Base-by-base conservation (phyloP, 2,329 filamentous ascomycete genomes). In the Hymenoscyphus occultus region DNA sequence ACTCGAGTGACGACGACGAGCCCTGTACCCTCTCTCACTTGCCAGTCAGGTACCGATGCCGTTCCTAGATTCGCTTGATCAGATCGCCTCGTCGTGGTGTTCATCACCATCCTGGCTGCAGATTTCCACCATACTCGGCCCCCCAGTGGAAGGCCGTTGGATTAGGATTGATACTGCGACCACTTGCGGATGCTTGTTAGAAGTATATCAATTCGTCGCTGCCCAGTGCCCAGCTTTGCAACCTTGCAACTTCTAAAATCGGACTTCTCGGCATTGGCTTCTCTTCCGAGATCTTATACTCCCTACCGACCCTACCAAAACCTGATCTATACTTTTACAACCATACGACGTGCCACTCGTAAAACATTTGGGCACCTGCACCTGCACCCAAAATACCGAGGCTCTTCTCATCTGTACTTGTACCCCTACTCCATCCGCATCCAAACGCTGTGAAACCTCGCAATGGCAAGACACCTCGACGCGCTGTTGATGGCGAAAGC, bases 71-170 rank as follows among this genome's bases (percentile, higher is more conserved):
- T 54, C 9, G 35, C 6, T 28, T 54, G 14, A 22, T 19, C 19
- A 12, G 48, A 54, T 54, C 48, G 48, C 48, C 48, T 28, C 19
- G 5, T 12, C 19, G 12, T 9, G 7, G 7, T 22, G 5, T 19
- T 54, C 48, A 54, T 54, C 48, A 54, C 48, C 48, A 54, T 54
- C 48, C 48, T 54, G 48, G 48, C 48, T 22, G 48, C 48, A 54
- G 48, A 54, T 54, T 54, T 54, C 13, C 48, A 13, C 19, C 48
- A 54, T 54, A 19, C 28, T 28, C 28, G 28, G 0, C 35, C 1
- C 9, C 35, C 35, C 35, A 19, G 28, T 5, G 19, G 48, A 28
- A 54, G 19, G 22, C 22, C 19, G 19, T 54, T 54, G 19, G 19
- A 54, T 54, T 54, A 28, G 48, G 48, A 54, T 54, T 54, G 19